These are phyloP conservation scores for Rhododendron henanense DNA, from an alignment of 148 eudicot genomes.

Conservation along the genomic window DNA sequence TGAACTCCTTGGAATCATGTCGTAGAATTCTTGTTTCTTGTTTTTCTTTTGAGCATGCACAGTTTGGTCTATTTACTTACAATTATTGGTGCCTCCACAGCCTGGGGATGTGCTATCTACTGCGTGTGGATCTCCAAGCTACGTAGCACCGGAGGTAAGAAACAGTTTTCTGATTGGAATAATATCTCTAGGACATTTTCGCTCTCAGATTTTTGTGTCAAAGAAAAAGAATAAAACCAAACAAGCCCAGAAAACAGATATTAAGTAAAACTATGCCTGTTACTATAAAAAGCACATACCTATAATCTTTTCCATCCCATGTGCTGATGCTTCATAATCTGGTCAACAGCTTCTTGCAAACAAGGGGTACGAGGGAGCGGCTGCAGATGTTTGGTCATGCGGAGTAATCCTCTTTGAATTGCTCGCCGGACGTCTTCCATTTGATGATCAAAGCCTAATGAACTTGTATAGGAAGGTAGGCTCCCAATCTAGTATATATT, in stretches of 20 bases:
- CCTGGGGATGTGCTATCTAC: constrained; percentile 39
- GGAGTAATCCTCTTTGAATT: constrained; percentile 59
- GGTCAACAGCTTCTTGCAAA: constrained; percentile 39
- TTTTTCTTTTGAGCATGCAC: not conserved
- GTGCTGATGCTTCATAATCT: constrained; percentile 9
- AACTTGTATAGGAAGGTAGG: constrained; percentile 47
- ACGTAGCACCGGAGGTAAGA: constrained; percentile 26
- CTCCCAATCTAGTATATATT: not conserved
- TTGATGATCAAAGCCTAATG: constrained; percentile 41
- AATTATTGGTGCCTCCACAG: constrained; percentile 6
- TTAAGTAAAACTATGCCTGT: not conserved
- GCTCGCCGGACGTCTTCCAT: constrained; percentile 55
- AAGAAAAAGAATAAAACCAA: not conserved
- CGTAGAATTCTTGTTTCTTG: not conserved
- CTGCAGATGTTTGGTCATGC: constrained; percentile 66
- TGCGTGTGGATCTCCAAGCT: constrained; percentile 27
- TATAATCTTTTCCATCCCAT: not conserved
- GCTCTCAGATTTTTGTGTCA: not conserved
- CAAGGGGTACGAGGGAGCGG: constrained; percentile 58
- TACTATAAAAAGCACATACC: not conserved
- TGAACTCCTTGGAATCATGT: not conserved
- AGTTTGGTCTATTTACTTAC: not conserved
- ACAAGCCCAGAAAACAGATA: not conserved
- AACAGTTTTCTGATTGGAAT: not conserved
- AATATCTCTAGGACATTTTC: not conserved